Evolutionary conservation across 2,329 filamentous ascomycete genomes (phyloP).

Genomic region (Escovopsis weberi): DNA sequence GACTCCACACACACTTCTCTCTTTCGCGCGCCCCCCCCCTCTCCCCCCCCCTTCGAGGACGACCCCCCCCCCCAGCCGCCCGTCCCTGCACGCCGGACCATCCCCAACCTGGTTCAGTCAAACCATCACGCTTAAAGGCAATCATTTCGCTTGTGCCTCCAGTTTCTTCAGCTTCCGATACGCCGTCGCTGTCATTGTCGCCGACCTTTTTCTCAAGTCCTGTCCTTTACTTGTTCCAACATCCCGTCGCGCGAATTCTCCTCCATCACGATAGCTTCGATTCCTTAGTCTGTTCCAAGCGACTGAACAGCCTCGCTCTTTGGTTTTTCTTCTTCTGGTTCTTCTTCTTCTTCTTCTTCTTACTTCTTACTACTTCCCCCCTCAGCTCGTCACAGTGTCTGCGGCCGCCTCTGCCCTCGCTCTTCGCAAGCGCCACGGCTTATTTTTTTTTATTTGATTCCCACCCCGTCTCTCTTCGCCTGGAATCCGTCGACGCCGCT

Average conservation of each 20-base stretch:
- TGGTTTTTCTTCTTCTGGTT: too few relatives aligned
- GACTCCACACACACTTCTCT: slow-evolving; percentile 26
- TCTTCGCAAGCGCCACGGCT: too few relatives aligned
- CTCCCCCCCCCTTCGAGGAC: too few relatives aligned
- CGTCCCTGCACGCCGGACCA: slow-evolving; percentile 14
- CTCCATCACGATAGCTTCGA: slow-evolving; percentile 1
- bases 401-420: too few relatives aligned
- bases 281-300: too few relatives aligned
- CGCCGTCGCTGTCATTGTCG: slow-evolving; percentile 14
- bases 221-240: slow-evolving; percentile 4
- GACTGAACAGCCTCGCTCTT: too few relatives aligned
- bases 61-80: slow-evolving; percentile 8
- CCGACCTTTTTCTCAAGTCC: slow-evolving; percentile 7
- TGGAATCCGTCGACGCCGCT: too few relatives aligned
- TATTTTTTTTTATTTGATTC: not conserved
- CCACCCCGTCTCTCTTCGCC: not conserved
- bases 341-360: too few relatives aligned
- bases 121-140: slow-evolving; percentile 29
- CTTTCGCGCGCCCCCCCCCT: slow-evolving; percentile 8
- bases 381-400: too few relatives aligned
- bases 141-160: slow-evolving; percentile 39
- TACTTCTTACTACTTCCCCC: too few relatives aligned
- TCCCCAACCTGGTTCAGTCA: slow-evolving; percentile 20
- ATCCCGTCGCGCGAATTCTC: slow-evolving; percentile 1
- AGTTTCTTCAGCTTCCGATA: slow-evolving; percentile 32